Base-by-base conservation (phyloP, 768 basidiomycete species). In the Phlebiopsis gigantea region DNA sequence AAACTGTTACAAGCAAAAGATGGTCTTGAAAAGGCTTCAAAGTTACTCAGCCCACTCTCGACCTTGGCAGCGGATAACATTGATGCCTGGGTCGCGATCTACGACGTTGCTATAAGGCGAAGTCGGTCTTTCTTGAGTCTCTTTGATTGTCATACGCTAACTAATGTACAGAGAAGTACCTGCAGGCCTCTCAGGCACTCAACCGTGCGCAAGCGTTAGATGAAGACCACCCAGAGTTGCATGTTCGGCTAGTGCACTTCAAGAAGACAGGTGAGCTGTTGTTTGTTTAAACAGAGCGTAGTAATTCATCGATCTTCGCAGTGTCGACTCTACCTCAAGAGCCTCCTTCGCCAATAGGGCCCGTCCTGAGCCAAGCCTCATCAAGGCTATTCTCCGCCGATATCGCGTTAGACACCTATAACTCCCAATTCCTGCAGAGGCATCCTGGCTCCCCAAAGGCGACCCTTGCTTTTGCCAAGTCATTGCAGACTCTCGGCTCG, bases 101-200 rank as follows among this genome's bases (percentile, higher is more conserved):
- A 89, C 65, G 93, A 97, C 65, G 88, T 98, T 19, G 83, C 88
- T 26, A 77, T 90, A 47, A 81, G 91, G 58, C 80, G 88, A 65
- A 84, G 94, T 95, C 66, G 67, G 85, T 75, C 67, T 26, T 22
- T 1, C 29, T 46, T 24, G 31, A 57, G 4, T 26, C 4, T n/a
- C 14, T 34, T 39, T 2, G 12, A 39, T 39, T 39, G 8, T 4
- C 12, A 9, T 17, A 39, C 12, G 17, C 44, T 47, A 34, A 48
- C 34, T 15, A 29, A 8, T 48, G 45, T 17, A 6, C 60, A 94
- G 94, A 83, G 66, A 91, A 92, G 69, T 83, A 85, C 58, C 72
- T 95, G 31, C 90, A 92, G 63, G 94, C 94, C 0, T 69, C 83
- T 3, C 77, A 78, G 61, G 89, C 88, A 0, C 78, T 98, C 4